A percentile compares a stretch with the other conserved stretches of the same genome.
Evolutionary conservation across 2,329 filamentous ascomycete genomes (phyloP).

Genomic region (Trichoderma sp.): DNA sequence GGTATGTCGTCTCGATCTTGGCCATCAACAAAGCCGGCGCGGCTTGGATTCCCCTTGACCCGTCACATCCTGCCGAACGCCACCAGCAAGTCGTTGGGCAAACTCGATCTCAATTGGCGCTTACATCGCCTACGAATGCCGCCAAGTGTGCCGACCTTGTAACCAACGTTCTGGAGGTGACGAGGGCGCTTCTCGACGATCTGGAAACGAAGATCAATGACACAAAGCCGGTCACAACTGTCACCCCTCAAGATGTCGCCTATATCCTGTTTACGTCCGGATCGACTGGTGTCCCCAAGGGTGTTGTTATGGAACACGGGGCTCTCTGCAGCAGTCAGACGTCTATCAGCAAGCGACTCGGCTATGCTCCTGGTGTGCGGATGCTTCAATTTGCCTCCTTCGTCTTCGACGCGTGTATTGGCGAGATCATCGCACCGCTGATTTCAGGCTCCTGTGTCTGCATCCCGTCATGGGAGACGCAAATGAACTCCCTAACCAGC

Average conservation of each 20-base stretch:
- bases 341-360: constrained; percentile 10
- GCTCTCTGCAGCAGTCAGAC: constrained; percentile 25
- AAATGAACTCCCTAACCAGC: constrained; percentile 18
- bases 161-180: background rate
- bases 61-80: constrained; percentile 23
- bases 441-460: constrained; percentile 28
- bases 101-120: constrained; percentile 18
- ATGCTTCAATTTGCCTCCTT: constrained; percentile 29
- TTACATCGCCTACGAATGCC: constrained; percentile 17
- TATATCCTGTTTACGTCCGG: constrained; percentile 33
- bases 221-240: background rate
- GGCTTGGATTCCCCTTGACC: constrained; percentile 24
- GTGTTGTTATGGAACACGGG: constrained; percentile 31
- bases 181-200: background rate
- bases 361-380: constrained; percentile 6
- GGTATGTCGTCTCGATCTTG: constrained; percentile 17
- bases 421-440: constrained; percentile 19
- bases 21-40: constrained; percentile 27
- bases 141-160: constrained; percentile 14
- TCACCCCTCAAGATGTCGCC: constrained; percentile 11
- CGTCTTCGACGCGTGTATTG: constrained; percentile 26
- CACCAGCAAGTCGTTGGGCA: constrained; percentile 27
- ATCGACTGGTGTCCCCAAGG: constrained; percentile 32
- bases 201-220: constrained; percentile 45
- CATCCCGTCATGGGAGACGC: constrained; percentile 27